A percentile compares a stretch with the other conserved stretches of the same genome.
Conservation (phyloP, 768 basidiomycete species). For the Suillus placidus region DNA sequence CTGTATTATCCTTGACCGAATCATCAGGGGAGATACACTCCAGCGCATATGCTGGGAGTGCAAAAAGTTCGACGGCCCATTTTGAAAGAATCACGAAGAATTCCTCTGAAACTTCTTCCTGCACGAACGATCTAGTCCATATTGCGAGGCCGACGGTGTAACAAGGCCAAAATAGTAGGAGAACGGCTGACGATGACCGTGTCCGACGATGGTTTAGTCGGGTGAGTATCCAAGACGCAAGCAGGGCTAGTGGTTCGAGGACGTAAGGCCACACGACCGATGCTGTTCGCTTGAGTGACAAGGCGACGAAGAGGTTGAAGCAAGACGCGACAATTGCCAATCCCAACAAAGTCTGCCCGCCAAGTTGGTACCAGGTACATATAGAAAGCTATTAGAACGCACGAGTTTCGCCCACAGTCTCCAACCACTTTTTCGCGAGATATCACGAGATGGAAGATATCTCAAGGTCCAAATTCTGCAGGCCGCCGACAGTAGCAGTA, state of each 20-base stretch:
- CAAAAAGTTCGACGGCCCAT: conserved; percentile 45
- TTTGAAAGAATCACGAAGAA: conserved; percentile 47
- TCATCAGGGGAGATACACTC: conserved; percentile 73
- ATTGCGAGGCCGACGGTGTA: conserved; percentile 54
- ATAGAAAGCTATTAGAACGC: conserved; percentile 29
- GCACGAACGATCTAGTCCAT: conserved; percentile 62
- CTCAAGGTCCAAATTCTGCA: conserved; percentile 38
- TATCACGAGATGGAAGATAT: conserved; percentile 28
- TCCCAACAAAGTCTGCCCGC: conserved; percentile 47
- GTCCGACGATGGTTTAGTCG: conserved; percentile 72
- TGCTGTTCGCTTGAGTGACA: conserved; percentile 36
- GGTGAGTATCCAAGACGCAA: conserved; percentile 53
- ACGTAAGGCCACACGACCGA: conserved; percentile 54
- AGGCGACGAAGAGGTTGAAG: conserved; percentile 43
- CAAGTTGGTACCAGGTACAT: neutral
- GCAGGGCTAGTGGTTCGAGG: conserved; percentile 59
- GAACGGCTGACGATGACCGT: conserved; percentile 65
- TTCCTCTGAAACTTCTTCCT: conserved; percentile 33
- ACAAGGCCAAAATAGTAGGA: conserved; percentile 84
- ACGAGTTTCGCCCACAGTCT: conserved; percentile 70
- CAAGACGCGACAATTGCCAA: conserved; percentile 52
- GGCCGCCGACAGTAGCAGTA: conserved; percentile 47
- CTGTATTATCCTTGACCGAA: conserved; percentile 45
- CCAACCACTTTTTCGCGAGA: conserved; percentile 52
- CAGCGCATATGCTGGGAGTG: conserved; percentile 56